Evolutionary conservation across 129 eudicot genomes (phyloP).

Genomic region (Solidago caesia): DNA sequence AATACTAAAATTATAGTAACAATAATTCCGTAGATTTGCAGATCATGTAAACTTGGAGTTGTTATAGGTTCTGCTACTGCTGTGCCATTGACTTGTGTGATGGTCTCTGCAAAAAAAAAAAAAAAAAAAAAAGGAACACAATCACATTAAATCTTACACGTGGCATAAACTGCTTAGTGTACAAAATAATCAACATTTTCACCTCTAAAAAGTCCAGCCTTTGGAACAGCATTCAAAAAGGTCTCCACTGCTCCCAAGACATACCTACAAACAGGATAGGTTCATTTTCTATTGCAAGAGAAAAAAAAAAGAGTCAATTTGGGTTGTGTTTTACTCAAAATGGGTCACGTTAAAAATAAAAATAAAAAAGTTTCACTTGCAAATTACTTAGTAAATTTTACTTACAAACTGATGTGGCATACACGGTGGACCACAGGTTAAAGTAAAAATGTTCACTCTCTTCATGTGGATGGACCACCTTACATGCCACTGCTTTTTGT

Average conservation of each 20-base stretch:
- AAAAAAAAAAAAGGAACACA: constrained; percentile 19
- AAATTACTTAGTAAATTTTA: too few relatives aligned
- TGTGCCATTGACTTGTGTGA: constrained; percentile 76
- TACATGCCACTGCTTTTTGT: too few relatives aligned
- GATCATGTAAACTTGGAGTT: constrained; percentile 91
- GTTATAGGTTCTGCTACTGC: constrained; percentile 63
- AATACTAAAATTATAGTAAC: constrained; percentile 90
- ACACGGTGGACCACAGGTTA: too few relatives aligned
- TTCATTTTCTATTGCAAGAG: constrained; percentile 9
- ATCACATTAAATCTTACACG: constrained; percentile 6
- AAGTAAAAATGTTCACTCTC: too few relatives aligned
- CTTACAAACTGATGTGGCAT: too few relatives aligned
- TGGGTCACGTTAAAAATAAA: neutral
- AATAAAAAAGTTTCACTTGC: too few relatives aligned
- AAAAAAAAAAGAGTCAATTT: neutral
- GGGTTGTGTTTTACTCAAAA: neutral
- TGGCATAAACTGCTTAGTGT: constrained; percentile 6
- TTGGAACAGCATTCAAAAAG: constrained; percentile 81
- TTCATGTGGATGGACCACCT: too few relatives aligned
- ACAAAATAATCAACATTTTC: constrained; percentile 7
- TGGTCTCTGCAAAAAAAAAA: constrained; percentile 51
- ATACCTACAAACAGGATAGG: constrained; percentile 48
- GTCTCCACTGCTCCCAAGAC: constrained; percentile 99
- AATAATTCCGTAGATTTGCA: constrained; percentile 88
- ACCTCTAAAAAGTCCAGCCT: constrained; percentile 93